phyloP scores from a whole-genome alignment of 306 rosid genomes.

The Castanea mollissima region DNA sequence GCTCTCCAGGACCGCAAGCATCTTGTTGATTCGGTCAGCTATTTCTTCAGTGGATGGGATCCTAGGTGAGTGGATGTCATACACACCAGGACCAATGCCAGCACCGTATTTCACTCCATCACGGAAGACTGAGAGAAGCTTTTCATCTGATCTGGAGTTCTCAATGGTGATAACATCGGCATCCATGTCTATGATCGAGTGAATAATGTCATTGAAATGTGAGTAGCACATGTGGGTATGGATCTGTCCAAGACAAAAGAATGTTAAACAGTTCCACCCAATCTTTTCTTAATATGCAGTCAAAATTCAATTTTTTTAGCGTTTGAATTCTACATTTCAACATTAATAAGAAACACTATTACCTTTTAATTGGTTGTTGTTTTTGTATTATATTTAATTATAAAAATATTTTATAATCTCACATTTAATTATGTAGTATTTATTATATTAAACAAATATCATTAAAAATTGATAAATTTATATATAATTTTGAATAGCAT shows the following conservation, averaged over 20 bases:
- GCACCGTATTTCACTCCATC: conserved; percentile 85
- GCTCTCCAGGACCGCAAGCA: conserved; percentile 77
- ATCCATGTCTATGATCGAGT: conserved; percentile 85
- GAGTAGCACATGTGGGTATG: conserved; percentile 97
- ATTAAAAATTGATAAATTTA: too few species aligned
- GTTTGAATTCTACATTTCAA: not conserved
- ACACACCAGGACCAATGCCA: conserved; percentile 88
- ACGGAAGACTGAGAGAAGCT: conserved; percentile 72
- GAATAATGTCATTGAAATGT: conserved; percentile 81
- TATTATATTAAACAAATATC: too few species aligned
- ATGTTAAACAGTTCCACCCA: not conserved
- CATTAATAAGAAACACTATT: too few species aligned
- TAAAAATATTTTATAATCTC: too few species aligned
- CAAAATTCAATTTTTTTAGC: not conserved
- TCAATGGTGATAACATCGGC: conserved; percentile 87
- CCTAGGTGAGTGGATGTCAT: conserved; percentile 90
- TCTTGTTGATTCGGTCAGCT: conserved; percentile 65
- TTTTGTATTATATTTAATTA: not conserved
- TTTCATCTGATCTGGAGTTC: conserved; percentile 86
- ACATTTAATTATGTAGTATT: too few species aligned
- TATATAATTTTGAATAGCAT: too few species aligned
- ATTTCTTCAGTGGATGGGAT: conserved; percentile 75
- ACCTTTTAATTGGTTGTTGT: not conserved
- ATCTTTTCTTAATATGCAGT: not conserved
- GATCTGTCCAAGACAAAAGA: conserved; percentile 42